Percentiles rank a stretch among this genome's conserved stretches.
Evolutionary conservation across 176 grass and related monocot species (phyloP).

Genomic region (Musa itinerans): DNA sequence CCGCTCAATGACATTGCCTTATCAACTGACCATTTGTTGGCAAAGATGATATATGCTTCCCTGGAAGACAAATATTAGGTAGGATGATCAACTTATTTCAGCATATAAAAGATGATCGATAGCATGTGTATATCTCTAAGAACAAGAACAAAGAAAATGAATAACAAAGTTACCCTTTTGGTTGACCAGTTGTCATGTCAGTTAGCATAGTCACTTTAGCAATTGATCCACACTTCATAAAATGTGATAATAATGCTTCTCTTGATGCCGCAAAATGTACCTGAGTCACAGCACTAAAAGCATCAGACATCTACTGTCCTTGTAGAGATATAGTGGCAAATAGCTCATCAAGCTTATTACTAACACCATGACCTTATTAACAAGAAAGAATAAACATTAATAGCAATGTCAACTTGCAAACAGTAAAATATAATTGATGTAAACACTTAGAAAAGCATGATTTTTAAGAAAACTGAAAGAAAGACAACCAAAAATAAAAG

Average conservation of each 20-base stretch:
- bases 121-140: background rate
- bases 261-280: conserved; percentile 86
- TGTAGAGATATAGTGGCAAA: background rate
- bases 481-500: too few species aligned
- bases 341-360: too few species aligned
- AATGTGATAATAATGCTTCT: conserved; percentile 65
- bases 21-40: conserved; percentile 54
- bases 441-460: too few species aligned
- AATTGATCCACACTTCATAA: conserved; percentile 63
- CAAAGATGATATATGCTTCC: conserved; percentile 57
- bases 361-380: too few species aligned
- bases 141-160: background rate
- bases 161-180: conserved; percentile 55
- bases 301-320: background rate
- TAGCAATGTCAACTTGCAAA: too few species aligned
- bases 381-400: too few species aligned
- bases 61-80: conserved; percentile 28
- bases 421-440: too few species aligned
- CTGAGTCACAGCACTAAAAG: conserved; percentile 29
- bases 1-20: conserved; percentile 66
- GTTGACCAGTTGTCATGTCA: conserved; percentile 58
- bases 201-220: conserved; percentile 52
- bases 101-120: background rate
- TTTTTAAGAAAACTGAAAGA: too few species aligned
- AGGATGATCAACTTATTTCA: conserved; percentile 4